Evolutionary conservation across 176 grass and related monocot species (phyloP), one percentile per base, ranked within the genome.

Genomic region (Saccharum officinarum): DNA sequence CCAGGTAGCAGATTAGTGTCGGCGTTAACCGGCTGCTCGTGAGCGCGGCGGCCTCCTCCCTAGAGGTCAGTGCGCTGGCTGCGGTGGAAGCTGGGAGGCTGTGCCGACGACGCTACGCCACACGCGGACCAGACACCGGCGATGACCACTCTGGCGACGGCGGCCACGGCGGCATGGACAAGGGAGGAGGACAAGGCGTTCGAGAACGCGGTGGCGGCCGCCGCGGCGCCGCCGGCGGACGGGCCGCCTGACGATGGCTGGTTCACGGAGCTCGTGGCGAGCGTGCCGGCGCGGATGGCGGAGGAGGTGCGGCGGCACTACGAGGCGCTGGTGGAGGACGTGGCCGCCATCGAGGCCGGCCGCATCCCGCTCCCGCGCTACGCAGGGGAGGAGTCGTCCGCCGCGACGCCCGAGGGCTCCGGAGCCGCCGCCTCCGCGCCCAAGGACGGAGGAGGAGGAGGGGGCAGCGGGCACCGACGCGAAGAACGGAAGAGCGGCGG

Each of bases 131-230:
- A 30, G 66, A 30, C 8, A 28, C 59, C 46, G 37, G 33, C 72
- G 78, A 94, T 94, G 92, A 36, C 82, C 77, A 57, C 83, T 0
- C 68, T 45, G 71, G 67, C 80, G 77, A 68, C 49, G 49, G 49
- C 69, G 13, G 2, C 46, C 23, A 75, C 66, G 30, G 78, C 82
- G 59, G 80, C 75, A 28, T 99, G 97, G 97, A 99, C 86, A 31
- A 73, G 87, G 76, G 90, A 96, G 18, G 97, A 99, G 63, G 90
- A 96, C 70, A 99, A 99, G 88, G 88, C 84, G 62, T 99, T 99
- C 82, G 97, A 99, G 97, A 92, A 93, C 71, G 94, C 97, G 41
- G 67, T 99, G 6, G 97, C 92, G 7, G 57, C 82, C 14, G 69
- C 62, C 10, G 84, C 84, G 36, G 62, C 80, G 41, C 86, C 75